Percentiles rank a stretch among this genome's conserved stretches.
Evolutionary conservation across 331 rosid species (phyloP).

Genomic region (Quercus phellos): DNA sequence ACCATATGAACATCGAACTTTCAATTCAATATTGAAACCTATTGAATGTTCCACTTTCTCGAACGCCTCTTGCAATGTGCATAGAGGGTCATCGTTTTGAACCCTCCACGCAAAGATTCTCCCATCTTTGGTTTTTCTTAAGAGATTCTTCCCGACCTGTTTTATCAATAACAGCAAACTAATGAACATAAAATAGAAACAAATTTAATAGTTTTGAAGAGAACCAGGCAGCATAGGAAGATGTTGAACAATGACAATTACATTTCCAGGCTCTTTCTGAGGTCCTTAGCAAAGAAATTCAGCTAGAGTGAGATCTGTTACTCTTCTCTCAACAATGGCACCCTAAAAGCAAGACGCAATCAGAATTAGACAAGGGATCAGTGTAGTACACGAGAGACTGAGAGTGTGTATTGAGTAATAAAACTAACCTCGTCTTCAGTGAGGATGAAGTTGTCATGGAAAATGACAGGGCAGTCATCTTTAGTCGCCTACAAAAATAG

Average conservation of each 20-base stretch:
- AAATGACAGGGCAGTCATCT: conserved; percentile 76
- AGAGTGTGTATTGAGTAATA: too few species aligned
- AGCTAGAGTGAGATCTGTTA: conserved; percentile 40
- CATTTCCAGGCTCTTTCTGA: conserved; percentile 41
- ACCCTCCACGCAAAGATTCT: conserved; percentile 53
- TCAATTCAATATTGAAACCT: conserved; percentile 78
- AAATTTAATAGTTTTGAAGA: neutral
- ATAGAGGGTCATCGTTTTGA: conserved; percentile 58
- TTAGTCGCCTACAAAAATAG: conserved; percentile 71
- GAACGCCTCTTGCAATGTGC: conserved; percentile 71
- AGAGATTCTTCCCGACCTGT: conserved; percentile 41
- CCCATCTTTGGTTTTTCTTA: conserved; percentile 57
- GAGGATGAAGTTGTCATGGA: conserved; percentile 60
- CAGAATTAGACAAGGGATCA: neutral
- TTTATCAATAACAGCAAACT: neutral
- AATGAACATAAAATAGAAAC: neutral
- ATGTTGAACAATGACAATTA: neutral
- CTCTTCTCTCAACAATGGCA: conserved; percentile 45
- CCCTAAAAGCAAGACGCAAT: conserved; percentile 39
- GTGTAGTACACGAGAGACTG: neutral
- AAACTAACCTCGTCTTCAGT: conserved; percentile 50
- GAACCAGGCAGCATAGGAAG: neutral
- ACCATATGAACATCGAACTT: conserved; percentile 64
- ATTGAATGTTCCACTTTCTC: conserved; percentile 39
- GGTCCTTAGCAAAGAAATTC: conserved; percentile 73